Conservation (phyloP, 164 flowering plant genomes). For the Chimonanthus salicifolius region DNA sequence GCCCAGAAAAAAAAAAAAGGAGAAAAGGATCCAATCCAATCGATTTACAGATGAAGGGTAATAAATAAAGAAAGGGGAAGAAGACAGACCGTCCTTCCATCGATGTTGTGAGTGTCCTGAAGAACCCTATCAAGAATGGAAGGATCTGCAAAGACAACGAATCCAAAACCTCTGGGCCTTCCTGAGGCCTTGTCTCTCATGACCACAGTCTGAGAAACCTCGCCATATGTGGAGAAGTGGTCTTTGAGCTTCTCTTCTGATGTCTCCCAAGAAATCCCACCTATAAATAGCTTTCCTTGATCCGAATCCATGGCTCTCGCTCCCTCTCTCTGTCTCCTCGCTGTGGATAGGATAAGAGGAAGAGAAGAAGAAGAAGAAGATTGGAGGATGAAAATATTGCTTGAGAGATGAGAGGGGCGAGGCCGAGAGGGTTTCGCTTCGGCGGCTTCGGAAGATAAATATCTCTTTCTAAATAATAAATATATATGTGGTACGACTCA, state of each 20-base stretch:
- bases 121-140: constrained; percentile 64
- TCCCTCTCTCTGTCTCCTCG: not conserved
- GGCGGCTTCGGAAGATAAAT: not conserved
- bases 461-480: not conserved
- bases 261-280: constrained; percentile 97
- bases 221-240: constrained; percentile 67
- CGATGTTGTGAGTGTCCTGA: constrained; percentile 69
- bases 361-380: not conserved
- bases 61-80: not conserved
- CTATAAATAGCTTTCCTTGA: constrained; percentile 87
- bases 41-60: not conserved
- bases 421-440: not conserved
- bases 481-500: not conserved
- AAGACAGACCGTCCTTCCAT: constrained; percentile 67
- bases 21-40: not conserved
- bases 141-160: constrained; percentile 64
- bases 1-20: not conserved
- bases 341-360: not conserved
- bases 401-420: not conserved
- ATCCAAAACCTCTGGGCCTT: constrained; percentile 67
- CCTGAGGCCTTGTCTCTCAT: constrained; percentile 69
- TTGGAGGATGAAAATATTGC: not conserved
- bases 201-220: constrained; percentile 62
- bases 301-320: constrained; percentile 61
- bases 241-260: constrained; percentile 68